Evolutionary conservation across 805 yeast genomes (phyloP).

Genomic region (Candida patagonica): DNA sequence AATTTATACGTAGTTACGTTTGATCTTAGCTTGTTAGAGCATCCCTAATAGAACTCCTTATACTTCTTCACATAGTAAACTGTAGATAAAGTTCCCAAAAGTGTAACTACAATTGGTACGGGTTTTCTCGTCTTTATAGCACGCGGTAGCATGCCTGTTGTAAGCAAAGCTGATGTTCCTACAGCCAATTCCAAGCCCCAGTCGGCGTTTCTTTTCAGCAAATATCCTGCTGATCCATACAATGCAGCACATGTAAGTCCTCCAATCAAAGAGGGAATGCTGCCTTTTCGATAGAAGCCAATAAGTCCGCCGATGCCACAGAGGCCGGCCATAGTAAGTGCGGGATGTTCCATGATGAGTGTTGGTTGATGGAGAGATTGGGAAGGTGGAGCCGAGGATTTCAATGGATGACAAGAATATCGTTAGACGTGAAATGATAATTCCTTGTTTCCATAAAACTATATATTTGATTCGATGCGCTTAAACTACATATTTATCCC

Average conservation of each 20-base stretch:
- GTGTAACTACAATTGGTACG: constrained; percentile 57
- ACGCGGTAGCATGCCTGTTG: constrained; percentile 67
- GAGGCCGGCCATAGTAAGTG: constrained; percentile 60
- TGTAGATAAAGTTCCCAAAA: constrained; percentile 54
- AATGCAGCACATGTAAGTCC: constrained; percentile 41
- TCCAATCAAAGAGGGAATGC: constrained; percentile 72
- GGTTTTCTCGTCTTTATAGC: constrained; percentile 59
- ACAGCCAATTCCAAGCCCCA: constrained; percentile 77
- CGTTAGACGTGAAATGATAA: too few species aligned
- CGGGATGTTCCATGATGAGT: constrained; percentile 56
- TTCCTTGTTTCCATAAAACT: too few species aligned
- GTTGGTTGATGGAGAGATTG: background rate
- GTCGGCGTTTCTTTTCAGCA: constrained; percentile 62
- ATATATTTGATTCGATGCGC: too few species aligned
- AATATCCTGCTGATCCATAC: constrained; percentile 43
- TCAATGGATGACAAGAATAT: too few species aligned
- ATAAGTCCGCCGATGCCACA: constrained; percentile 61
- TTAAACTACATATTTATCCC: too few species aligned
- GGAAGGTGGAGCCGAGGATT: too few species aligned
- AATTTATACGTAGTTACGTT: too few species aligned
- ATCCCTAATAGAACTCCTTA: constrained; percentile 48
- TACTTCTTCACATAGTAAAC: constrained; percentile 68
- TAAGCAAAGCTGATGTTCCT: constrained; percentile 55
- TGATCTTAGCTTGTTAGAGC: background rate
- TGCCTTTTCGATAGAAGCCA: constrained; percentile 60